These are phyloP conservation scores for Brassica rapa DNA, from an alignment of 345 rosid genomes.

Conservation along the genomic window DNA sequence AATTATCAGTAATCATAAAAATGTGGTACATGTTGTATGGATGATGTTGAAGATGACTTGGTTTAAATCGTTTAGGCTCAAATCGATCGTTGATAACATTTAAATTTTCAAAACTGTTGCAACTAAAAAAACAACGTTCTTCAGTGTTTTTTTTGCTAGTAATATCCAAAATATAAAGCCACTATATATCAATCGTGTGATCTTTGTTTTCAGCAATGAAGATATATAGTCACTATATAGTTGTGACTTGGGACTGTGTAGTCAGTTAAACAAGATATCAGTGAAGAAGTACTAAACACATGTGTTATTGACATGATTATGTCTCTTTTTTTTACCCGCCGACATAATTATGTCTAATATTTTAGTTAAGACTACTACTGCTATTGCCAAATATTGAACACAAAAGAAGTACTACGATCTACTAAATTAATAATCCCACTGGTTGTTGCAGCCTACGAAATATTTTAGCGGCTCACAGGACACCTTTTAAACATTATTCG, in stretches of 20 bases:
- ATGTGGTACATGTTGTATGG: background rate
- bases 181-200: background rate
- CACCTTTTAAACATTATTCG: conserved; percentile 20
- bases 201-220: background rate
- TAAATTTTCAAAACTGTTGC: background rate
- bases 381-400: background rate
- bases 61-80: background rate
- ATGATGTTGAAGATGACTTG: background rate
- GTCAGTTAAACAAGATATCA: background rate
- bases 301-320: background rate
- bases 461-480: conserved; percentile 15
- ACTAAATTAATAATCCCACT: conserved; percentile 3
- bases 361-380: conserved; percentile 17
- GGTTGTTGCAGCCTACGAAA: conserved; percentile 30
- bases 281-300: background rate
- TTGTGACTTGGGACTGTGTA: background rate
- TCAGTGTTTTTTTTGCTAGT: too few relatives aligned
- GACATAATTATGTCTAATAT: conserved; percentile 13
- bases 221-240: background rate
- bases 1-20: background rate
- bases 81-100: background rate
- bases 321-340: conserved; percentile 23
- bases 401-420: background rate
- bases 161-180: too few relatives aligned
- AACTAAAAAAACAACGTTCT: background rate